These are phyloP conservation scores for Herpetomonas tarakana DNA, from an alignment of 208 protist genomes.

Conservation along the genomic window DNA sequence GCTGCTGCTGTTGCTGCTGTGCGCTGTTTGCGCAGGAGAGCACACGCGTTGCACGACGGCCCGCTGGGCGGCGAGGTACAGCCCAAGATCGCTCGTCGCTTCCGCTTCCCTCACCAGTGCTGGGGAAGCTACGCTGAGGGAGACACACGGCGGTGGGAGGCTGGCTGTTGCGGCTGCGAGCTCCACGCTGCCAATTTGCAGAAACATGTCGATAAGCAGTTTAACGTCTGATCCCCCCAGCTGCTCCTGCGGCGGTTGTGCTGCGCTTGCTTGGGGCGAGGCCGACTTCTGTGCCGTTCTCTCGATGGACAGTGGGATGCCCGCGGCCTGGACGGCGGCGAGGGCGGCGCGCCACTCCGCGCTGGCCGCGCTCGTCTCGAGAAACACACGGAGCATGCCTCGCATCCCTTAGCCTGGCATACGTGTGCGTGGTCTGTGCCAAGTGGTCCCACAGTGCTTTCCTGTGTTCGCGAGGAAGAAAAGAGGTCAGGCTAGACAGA, in stretches of 20 bases:
- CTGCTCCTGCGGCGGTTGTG: too few relatives aligned
- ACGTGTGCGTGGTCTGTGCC: too few relatives aligned
- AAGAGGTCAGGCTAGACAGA: neutral
- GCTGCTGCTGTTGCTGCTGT: too few relatives aligned
- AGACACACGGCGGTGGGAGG: neutral
- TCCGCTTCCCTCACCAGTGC: too few relatives aligned
- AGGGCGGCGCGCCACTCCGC: neutral
- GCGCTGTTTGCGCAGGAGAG: too few relatives aligned
- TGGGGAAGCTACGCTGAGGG: neutral
- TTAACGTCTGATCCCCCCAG: neutral
- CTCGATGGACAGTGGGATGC: neutral
- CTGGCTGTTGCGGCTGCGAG: neutral
- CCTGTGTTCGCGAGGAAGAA: too few relatives aligned
- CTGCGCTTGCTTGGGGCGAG: too few relatives aligned
- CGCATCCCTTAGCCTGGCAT: neutral
- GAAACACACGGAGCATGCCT: neutral
- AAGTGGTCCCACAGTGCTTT: too few relatives aligned
- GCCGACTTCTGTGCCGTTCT: too few relatives aligned
- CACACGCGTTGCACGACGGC: too few relatives aligned
- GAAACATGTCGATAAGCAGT: neutral
- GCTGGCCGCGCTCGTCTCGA: neutral
- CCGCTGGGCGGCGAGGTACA: too few relatives aligned
- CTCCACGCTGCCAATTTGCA: neutral
- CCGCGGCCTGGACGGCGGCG: neutral
- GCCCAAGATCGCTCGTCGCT: too few relatives aligned